These are phyloP conservation scores for Fragilariopsis cylindrus DNA, from an alignment of 108 stramenopile genomes.

Conservation along the genomic window DNA sequence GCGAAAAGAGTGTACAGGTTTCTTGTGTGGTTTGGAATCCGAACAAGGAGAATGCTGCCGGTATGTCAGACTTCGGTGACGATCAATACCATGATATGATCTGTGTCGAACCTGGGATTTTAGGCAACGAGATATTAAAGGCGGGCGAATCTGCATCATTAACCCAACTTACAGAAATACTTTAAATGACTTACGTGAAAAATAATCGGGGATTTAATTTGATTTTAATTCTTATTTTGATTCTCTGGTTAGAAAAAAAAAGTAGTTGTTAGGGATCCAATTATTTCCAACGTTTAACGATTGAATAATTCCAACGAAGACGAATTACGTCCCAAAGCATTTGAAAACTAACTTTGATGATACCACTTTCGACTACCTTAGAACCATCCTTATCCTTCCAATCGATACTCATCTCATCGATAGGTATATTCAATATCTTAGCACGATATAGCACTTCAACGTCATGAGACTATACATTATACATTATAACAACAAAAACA, in stretches of 20 bases:
- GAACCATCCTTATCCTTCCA: slow-evolving; percentile 85
- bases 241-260: background rate
- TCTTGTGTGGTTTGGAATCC: slow-evolving; percentile 77
- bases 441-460: slow-evolving; percentile 81
- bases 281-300: slow-evolving; percentile 7
- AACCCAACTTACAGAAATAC: slow-evolving; percentile 54
- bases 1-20: slow-evolving; percentile 55
- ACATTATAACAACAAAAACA: too few species aligned
- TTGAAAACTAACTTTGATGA: slow-evolving; percentile 44
- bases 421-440: slow-evolving; percentile 34
- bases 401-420: slow-evolving; percentile 46
- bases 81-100: slow-evolving; percentile 81
- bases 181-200: background rate
- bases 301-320: slow-evolving; percentile 54
- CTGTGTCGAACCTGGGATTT: slow-evolving; percentile 81
- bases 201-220: too few species aligned
- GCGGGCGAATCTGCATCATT: slow-evolving; percentile 51
- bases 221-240: background rate
- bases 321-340: slow-evolving; percentile 69
- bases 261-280: background rate
- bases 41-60: slow-evolving; percentile 58
- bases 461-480: slow-evolving; percentile 48
- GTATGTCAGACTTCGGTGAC: slow-evolving; percentile 76
- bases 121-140: slow-evolving; percentile 38
- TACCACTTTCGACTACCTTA: slow-evolving; percentile 59